Conservation (phyloP, 75 land plant genomes). For the Picea glauca region DNA sequence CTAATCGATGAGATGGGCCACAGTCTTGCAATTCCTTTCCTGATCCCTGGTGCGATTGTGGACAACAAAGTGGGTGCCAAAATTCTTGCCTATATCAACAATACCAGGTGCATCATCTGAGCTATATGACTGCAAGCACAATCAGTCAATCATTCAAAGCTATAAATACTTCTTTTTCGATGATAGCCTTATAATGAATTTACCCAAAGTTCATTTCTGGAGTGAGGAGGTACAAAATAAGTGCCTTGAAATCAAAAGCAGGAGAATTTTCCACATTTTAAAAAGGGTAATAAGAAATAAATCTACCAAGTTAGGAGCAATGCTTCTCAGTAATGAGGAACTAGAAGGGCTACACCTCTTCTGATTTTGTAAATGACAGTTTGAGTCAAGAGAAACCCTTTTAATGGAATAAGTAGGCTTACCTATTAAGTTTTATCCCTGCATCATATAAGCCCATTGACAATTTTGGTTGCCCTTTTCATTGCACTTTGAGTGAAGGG, state of each 20-base stretch:
- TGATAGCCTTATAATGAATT: not conserved
- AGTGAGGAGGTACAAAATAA: too few species aligned
- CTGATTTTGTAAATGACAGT: not conserved
- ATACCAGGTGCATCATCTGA: constrained; percentile 39
- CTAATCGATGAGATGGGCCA: constrained; percentile 46
- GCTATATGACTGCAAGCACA: not conserved
- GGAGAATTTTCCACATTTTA: not conserved
- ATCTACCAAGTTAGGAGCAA: too few species aligned
- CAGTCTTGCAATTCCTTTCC: constrained; percentile 56
- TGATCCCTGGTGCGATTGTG: constrained; percentile 50
- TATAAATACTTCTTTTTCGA: not conserved
- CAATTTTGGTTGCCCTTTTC: not conserved
- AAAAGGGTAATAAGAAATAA: too few species aligned
- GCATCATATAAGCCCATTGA: not conserved
- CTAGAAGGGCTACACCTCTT: not conserved
- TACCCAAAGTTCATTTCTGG: not conserved
- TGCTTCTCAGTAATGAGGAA: not conserved
- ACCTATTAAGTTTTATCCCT: not conserved
- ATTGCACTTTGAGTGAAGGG: not conserved
- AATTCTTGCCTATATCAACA: constrained; percentile 63
- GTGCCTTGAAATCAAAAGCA: not conserved
- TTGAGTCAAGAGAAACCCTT: not conserved
- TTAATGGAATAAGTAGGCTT: not conserved
- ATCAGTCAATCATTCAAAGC: not conserved
- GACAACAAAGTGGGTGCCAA: constrained; percentile 37